phyloP scores from a whole-genome alignment of 805 yeast species.

The Saccharomyces mikatae region DNA sequence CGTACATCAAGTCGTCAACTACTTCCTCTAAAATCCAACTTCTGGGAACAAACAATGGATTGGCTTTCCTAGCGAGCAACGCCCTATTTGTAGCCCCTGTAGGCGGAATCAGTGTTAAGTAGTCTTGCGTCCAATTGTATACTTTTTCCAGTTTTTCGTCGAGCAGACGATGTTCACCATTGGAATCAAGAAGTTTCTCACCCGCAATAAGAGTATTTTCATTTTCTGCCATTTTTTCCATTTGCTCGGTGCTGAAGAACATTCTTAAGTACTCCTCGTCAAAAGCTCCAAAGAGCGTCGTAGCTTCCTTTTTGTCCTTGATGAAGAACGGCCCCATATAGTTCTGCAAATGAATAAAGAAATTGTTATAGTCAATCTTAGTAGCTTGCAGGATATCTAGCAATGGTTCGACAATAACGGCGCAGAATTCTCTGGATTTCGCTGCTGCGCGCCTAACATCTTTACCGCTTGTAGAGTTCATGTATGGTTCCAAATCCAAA shows the following conservation, averaged over 20 bases:
- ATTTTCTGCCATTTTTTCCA: constrained; percentile 15
- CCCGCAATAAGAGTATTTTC: constrained; percentile 8
- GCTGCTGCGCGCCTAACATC: constrained; percentile 7
- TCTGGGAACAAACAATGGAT: constrained; percentile 78
- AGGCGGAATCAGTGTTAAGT: constrained; percentile 34
- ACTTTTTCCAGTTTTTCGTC: constrained; percentile 38
- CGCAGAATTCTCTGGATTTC: constrained; percentile 15
- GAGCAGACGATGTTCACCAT: constrained; percentile 29
- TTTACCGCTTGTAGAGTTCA: neutral
- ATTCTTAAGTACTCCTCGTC: constrained; percentile 11
- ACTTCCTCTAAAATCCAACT: constrained; percentile 86
- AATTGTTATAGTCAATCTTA: constrained; percentile 70
- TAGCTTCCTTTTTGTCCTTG: neutral
- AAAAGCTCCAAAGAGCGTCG: constrained; percentile 11
- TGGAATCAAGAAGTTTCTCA: constrained; percentile 17
- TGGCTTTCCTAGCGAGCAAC: constrained; percentile 38
- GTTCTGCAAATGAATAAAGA: constrained; percentile 58
- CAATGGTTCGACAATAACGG: constrained; percentile 45
- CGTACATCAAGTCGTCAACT: constrained; percentile 47
- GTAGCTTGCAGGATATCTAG: constrained; percentile 53
- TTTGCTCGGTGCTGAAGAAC: constrained; percentile 15
- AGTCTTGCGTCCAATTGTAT: constrained; percentile 45
- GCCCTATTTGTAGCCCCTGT: constrained; percentile 34
- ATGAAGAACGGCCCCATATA: constrained; percentile 33
- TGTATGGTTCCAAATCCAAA: constrained; percentile 12